Conservation (phyloP, 495 filamentous ascomycete genomes). For the Friedmanniomyces simplex region DNA sequence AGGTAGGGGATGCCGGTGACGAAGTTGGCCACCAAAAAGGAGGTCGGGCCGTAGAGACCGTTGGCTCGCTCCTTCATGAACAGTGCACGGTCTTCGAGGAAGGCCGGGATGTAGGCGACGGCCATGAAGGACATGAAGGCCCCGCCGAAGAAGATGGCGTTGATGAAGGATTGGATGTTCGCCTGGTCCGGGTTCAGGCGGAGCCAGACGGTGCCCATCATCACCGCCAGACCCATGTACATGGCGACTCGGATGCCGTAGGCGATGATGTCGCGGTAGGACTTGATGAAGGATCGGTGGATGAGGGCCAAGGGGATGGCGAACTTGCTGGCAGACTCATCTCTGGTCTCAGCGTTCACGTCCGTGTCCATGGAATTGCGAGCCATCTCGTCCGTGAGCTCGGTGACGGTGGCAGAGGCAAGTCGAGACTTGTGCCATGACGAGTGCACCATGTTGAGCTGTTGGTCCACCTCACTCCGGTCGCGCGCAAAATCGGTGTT, state of each 20-base stretch:
- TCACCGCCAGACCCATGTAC: conserved; percentile 73
- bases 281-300: conserved; percentile 67
- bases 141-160: conserved; percentile 71
- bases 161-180: conserved; percentile 67
- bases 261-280: conserved; percentile 67
- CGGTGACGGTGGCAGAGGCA: conserved; percentile 16
- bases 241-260: conserved; percentile 75
- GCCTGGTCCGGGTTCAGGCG: conserved; percentile 52
- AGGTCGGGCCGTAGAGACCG: conserved; percentile 62
- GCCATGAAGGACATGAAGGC: conserved; percentile 93
- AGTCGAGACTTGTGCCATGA: conserved; percentile 34
- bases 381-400: conserved; percentile 24
- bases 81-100: conserved; percentile 62
- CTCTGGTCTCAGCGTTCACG: conserved; percentile 23
- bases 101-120: conserved; percentile 69
- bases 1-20: conserved; percentile 70
- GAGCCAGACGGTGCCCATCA: conserved; percentile 84
- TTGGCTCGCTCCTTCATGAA: conserved; percentile 73
- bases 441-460: conserved; percentile 35
- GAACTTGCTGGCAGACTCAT: conserved; percentile 19
- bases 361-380: conserved; percentile 22
- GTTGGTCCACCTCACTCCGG: conserved; percentile 31
- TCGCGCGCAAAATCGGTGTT: conserved; percentile 59
- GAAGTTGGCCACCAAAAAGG: conserved; percentile 69
- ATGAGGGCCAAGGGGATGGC: conserved; percentile 45